A percentile compares a stretch with the other conserved stretches of the same genome.
Conservation (phyloP, 108 stramenopile genomes). For the Discostella pseudostelligera region DNA sequence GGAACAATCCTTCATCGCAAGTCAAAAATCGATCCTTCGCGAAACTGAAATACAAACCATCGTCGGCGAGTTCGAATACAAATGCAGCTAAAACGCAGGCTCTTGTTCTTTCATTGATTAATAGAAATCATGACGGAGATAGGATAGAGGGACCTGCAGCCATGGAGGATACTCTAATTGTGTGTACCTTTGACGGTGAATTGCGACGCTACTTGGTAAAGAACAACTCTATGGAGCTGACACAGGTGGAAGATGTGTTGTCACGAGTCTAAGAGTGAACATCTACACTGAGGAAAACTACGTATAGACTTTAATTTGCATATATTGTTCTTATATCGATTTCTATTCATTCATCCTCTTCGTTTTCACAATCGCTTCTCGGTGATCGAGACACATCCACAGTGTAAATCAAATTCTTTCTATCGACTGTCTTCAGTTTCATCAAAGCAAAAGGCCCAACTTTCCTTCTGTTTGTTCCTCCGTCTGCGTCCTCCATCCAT, state of each 20-base stretch:
- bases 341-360: background rate
- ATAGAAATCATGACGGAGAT: slow-evolving; percentile 15
- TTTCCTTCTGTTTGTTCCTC: slow-evolving; percentile 56
- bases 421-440: slow-evolving; percentile 52
- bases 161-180: slow-evolving; percentile 23
- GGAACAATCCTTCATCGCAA: slow-evolving; percentile 9
- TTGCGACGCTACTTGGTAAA: slow-evolving; percentile 37
- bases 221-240: slow-evolving; percentile 4
- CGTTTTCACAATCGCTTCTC: background rate
- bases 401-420: slow-evolving; percentile 44
- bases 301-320: background rate
- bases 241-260: slow-evolving; percentile 39
- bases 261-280: slow-evolving; percentile 6
- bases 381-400: slow-evolving; percentile 21
- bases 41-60: slow-evolving; percentile 37
- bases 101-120: slow-evolving; percentile 32
- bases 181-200: slow-evolving; percentile 34
- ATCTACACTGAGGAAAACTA: background rate
- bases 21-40: slow-evolving; percentile 38
- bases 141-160: background rate
- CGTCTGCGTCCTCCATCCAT: slow-evolving; percentile 68
- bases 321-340: too few relatives aligned
- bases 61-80: slow-evolving; percentile 1
- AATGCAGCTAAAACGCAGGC: slow-evolving; percentile 11
- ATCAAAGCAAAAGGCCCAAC: slow-evolving; percentile 66